Evolutionary conservation across 2,329 filamentous ascomycete genomes (phyloP).

Genomic region (Curvularia sp.): DNA sequence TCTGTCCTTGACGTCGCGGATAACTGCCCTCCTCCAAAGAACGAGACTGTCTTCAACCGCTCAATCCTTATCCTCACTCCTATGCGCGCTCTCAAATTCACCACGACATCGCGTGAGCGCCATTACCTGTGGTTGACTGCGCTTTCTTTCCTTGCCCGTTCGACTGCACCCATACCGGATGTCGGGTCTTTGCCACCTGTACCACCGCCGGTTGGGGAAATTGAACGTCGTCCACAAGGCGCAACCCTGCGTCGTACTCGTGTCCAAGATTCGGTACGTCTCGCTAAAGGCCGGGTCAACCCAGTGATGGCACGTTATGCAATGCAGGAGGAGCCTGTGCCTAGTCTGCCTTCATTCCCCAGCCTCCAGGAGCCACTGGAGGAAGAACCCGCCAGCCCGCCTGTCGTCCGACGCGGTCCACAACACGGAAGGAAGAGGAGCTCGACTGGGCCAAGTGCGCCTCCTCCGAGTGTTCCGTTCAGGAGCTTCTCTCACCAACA

Average conservation of each 20-base stretch:
- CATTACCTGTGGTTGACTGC: slow-evolving; percentile 96
- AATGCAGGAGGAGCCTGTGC: slow-evolving; percentile 38
- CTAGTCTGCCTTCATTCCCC: slow-evolving; percentile 38
- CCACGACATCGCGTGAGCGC: slow-evolving; percentile 78
- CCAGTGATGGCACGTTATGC: slow-evolving; percentile 47
- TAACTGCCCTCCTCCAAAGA: slow-evolving; percentile 83
- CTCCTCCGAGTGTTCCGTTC: slow-evolving; percentile 71
- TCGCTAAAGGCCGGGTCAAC: slow-evolving; percentile 74
- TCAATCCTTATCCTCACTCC: slow-evolving; percentile 96
- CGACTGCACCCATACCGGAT: slow-evolving; percentile 79
- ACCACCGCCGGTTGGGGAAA: slow-evolving; percentile 50
- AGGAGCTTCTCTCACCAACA: slow-evolving; percentile 73
- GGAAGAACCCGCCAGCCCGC: slow-evolving; percentile 74
- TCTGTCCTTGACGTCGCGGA: slow-evolving; percentile 97
- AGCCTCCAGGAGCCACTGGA: slow-evolving; percentile 55
- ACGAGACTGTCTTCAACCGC: slow-evolving; percentile 77
- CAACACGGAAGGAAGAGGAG: slow-evolving; percentile 84
- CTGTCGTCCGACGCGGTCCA: slow-evolving; percentile 72
- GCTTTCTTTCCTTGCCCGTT: slow-evolving; percentile 92
- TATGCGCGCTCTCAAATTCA: slow-evolving; percentile 93
- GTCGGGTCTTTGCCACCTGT: slow-evolving; percentile 59
- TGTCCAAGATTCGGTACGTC: slow-evolving; percentile 86
- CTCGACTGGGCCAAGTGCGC: slow-evolving; percentile 80
- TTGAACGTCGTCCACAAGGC: slow-evolving; percentile 45
- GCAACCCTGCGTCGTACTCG: slow-evolving; percentile 59